phyloP scores from a whole-genome alignment of 768 basidiomycete genomes.

The Hypsizygus marmoreus region DNA sequence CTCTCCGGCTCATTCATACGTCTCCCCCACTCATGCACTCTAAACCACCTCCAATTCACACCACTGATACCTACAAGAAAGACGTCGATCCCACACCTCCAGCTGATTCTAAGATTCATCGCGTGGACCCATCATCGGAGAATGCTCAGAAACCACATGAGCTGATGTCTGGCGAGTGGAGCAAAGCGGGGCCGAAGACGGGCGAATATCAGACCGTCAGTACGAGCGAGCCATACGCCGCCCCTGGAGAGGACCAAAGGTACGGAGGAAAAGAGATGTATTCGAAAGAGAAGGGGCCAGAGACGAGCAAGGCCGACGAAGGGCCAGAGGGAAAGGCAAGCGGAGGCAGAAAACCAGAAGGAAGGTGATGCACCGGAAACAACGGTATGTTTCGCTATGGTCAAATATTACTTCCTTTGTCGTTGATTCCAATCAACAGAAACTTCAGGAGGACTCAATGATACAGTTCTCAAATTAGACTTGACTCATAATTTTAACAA shows the following conservation, averaged over 20 bases:
- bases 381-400: neutral
- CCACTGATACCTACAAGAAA: constrained; percentile 46
- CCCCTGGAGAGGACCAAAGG: constrained; percentile 28
- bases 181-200: constrained; percentile 38
- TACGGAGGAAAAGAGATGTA: constrained; percentile 29
- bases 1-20: constrained; percentile 6
- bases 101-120: constrained; percentile 39
- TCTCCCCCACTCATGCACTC: constrained; percentile 1
- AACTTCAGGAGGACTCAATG: too few relatives aligned
- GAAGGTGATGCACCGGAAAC: constrained; percentile 11
- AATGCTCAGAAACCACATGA: constrained; percentile 51
- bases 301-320: constrained; percentile 32
- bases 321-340: constrained; percentile 41
- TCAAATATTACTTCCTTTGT: neutral
- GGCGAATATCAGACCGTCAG: constrained; percentile 35
- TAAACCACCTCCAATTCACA: constrained; percentile 22
- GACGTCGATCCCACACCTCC: constrained; percentile 49
- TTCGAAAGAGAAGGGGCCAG: constrained; percentile 33
- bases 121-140: constrained; percentile 47
- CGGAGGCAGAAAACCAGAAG: constrained; percentile 35
- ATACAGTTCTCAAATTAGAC: too few relatives aligned
- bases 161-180: constrained; percentile 48
- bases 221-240: constrained; percentile 33
- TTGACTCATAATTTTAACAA: too few relatives aligned
- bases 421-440: neutral